Conservation (phyloP, 2,329 filamentous ascomycete genomes). For the Pyrenophora graminea region DNA sequence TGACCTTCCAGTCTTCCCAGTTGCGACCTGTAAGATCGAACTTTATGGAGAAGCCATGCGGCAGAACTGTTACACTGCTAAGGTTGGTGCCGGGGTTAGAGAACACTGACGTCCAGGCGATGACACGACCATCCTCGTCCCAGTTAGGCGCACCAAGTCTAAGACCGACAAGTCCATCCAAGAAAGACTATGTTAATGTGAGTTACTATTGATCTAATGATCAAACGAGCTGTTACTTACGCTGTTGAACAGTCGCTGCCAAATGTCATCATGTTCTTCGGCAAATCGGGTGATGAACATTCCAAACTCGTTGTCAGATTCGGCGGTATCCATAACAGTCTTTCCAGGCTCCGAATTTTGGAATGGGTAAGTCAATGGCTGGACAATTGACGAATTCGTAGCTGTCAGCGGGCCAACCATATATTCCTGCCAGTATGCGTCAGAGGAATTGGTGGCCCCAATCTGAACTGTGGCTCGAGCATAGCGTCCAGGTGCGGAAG, state of each 20-base stretch:
- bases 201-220: neutral
- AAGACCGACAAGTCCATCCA: conserved; percentile 18
- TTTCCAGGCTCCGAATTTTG: conserved; percentile 23
- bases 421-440: conserved; percentile 51
- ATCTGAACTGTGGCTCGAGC: conserved; percentile 27
- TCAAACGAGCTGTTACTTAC: conserved; percentile 12
- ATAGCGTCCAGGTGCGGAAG: conserved; percentile 20
- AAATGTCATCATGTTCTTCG: conserved; percentile 27
- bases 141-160: conserved; percentile 36
- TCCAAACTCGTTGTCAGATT: conserved; percentile 11
- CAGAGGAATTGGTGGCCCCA: conserved; percentile 12
- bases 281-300: conserved; percentile 13
- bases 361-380: conserved; percentile 28
- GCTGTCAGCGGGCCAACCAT: conserved; percentile 57
- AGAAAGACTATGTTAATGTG: conserved; percentile 14
- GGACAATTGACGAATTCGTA: conserved; percentile 43
- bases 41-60: conserved; percentile 51
- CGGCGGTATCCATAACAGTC: conserved; percentile 14
- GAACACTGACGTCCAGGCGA: conserved; percentile 57
- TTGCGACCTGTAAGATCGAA: conserved; percentile 58
- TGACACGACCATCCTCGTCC: conserved; percentile 46
- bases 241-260: conserved; percentile 27
- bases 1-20: conserved; percentile 55
- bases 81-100: conserved; percentile 45
- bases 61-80: conserved; percentile 52